phyloP scores from a whole-genome alignment of 495 filamentous ascomycete genomes.

The Talaromyces borbonicus region DNA sequence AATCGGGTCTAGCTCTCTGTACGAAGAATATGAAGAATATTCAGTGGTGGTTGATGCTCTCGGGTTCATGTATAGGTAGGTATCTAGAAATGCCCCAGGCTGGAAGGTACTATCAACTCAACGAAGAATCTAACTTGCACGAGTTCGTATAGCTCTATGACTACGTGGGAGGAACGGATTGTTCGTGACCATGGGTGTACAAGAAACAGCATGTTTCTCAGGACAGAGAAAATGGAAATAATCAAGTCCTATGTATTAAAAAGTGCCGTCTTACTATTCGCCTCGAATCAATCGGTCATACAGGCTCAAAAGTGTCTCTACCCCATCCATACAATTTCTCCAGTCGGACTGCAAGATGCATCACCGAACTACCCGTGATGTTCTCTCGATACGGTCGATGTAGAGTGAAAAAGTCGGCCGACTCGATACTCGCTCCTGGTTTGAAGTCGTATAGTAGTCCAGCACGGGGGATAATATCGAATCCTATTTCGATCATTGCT shows the following conservation, averaged over 20 bases:
- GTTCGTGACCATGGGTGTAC: too few relatives aligned
- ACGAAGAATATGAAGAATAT: too few relatives aligned
- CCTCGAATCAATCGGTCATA: neutral
- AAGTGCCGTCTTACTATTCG: neutral
- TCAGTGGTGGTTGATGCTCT: too few relatives aligned
- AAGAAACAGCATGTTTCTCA: too few relatives aligned
- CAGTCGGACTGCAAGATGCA: slow-evolving; percentile 9
- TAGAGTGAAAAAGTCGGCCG: neutral
- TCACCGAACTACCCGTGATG: slow-evolving; percentile 9
- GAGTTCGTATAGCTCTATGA: too few relatives aligned
- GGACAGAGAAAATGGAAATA: too few relatives aligned
- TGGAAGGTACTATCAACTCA: too few relatives aligned
- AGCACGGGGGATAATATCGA: slow-evolving; percentile 4
- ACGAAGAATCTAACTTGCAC: too few relatives aligned
- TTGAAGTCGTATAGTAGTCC: slow-evolving; percentile 7
- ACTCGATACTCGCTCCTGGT: neutral
- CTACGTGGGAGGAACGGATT: too few relatives aligned
- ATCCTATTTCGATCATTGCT: slow-evolving; percentile 23
- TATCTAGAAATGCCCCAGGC: too few relatives aligned
- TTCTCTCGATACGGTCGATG: slow-evolving; percentile 2
- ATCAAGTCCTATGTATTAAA: neutral
- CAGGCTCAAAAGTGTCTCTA: slow-evolving; percentile 8
- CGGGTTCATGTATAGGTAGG: too few relatives aligned
- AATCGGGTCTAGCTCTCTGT: too few relatives aligned
- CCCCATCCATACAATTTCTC: slow-evolving; percentile 11